Conservation (phyloP, 192 early-diverging fungal species). For the Rhizophagus prolifer region DNA sequence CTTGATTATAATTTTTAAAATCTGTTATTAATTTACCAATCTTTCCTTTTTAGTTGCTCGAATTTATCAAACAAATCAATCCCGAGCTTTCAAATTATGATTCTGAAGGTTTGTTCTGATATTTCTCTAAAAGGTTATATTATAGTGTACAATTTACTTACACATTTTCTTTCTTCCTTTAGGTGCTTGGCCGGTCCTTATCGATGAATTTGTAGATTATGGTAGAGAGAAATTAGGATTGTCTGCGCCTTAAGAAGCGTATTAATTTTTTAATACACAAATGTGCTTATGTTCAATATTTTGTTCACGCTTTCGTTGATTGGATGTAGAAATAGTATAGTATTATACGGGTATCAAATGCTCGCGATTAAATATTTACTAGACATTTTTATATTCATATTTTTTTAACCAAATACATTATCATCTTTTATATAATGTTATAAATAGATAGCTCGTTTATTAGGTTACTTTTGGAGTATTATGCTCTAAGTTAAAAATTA, state of each 20-base stretch:
- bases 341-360: not conserved
- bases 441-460: not conserved
- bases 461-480: not conserved
- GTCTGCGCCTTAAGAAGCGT: not conserved
- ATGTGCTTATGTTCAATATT: not conserved
- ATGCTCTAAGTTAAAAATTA: not conserved
- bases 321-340: not conserved
- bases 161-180: not conserved
- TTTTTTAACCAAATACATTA: not conserved
- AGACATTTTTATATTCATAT: not conserved
- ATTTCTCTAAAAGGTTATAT: not conserved
- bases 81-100: slow-evolving; percentile 68
- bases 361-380: too few relatives aligned
- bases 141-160: not conserved
- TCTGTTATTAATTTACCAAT: slow-evolving; percentile 1
- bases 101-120: slow-evolving; percentile 48
- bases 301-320: not conserved
- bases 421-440: not conserved
- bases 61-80: slow-evolving; percentile 67
- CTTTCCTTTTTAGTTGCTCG: slow-evolving; percentile 59
- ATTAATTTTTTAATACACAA: not conserved
- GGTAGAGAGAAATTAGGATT: slow-evolving; percentile 11
- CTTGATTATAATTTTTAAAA: not conserved
- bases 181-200: slow-evolving; percentile 83
- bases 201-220: slow-evolving; percentile 57